phyloP scores from a whole-genome alignment of 345 rosid species.

The Rhodamnia rubescens region DNA sequence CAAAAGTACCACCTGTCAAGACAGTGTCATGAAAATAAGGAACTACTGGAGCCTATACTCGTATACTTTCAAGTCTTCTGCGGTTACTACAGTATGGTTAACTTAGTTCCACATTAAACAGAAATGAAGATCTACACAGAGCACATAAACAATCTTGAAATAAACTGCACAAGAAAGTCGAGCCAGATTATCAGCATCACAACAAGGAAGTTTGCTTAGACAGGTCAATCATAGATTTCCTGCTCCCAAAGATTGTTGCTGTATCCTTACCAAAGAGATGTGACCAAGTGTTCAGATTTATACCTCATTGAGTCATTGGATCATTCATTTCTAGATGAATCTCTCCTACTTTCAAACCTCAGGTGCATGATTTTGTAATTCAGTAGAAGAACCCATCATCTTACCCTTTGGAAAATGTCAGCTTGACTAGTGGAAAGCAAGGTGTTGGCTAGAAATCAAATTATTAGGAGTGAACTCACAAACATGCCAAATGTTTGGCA shows the following conservation, averaged over 20 bases:
- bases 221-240: neutral
- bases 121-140: neutral
- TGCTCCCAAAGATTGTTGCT: neutral
- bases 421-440: neutral
- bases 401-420: neutral
- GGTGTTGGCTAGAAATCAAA: neutral
- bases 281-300: neutral
- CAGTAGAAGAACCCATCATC: neutral
- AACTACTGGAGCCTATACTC: neutral
- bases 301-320: neutral
- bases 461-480: neutral
- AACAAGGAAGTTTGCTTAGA: neutral
- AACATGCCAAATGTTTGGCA: neutral
- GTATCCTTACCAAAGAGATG: neutral
- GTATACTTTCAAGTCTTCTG: neutral
- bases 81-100: neutral
- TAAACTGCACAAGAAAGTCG: neutral
- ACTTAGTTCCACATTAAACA: neutral
- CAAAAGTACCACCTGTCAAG: slow-evolving; percentile 48
- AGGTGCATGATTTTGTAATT: neutral
- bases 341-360: neutral
- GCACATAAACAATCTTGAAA: neutral
- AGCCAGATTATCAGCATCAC: neutral
- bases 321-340: neutral
- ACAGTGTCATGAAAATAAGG: neutral